These are phyloP conservation scores for Epichloe elymi DNA, from an alignment of 2,329 filamentous ascomycete genomes.

Conservation along the genomic window DNA sequence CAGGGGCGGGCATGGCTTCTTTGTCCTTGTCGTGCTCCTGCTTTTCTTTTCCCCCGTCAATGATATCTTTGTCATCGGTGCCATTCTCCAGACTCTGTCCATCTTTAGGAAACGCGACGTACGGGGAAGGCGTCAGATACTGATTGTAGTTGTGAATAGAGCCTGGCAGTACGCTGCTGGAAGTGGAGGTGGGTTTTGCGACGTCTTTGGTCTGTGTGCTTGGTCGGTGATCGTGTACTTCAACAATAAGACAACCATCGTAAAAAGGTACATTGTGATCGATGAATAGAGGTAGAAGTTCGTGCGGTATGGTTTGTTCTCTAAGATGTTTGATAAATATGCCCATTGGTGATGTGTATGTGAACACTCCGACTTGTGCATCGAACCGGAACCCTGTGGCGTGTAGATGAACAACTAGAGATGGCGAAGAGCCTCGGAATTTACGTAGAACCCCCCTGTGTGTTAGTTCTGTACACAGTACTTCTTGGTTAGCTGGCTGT, in stretches of 20 bases:
- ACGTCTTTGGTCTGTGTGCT: constrained; percentile 45
- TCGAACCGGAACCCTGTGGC: constrained; percentile 83
- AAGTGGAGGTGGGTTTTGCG: constrained; percentile 34
- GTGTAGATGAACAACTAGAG: constrained; percentile 76
- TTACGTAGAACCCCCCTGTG: constrained; percentile 72
- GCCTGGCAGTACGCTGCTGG: constrained; percentile 53
- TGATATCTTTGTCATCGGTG: constrained; percentile 20
- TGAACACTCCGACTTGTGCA: constrained; percentile 82
- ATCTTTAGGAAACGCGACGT: constrained; percentile 60
- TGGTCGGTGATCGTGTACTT: constrained; percentile 79
- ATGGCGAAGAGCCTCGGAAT: constrained; percentile 62
- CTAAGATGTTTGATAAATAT: constrained; percentile 65
- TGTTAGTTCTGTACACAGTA: constrained; percentile 45
- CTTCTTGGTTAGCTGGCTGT: not conserved
- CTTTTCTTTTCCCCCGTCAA: constrained; percentile 18
- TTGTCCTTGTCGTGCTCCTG: constrained; percentile 33
- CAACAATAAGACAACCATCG: constrained; percentile 87
- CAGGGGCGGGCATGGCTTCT: constrained; percentile 43
- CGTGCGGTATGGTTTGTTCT: constrained; percentile 70
- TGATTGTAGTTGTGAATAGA: constrained; percentile 89
- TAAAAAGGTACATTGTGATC: constrained; percentile 75
- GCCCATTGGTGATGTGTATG: constrained; percentile 86
- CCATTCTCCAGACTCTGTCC: constrained; percentile 24
- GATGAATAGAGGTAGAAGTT: constrained; percentile 69
- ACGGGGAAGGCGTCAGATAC: constrained; percentile 80